Evolutionary conservation across 1,139 yeast species (phyloP), one percentile per base, ranked within the genome.

Genomic region (Kurtzmaniella quercitrusa): DNA sequence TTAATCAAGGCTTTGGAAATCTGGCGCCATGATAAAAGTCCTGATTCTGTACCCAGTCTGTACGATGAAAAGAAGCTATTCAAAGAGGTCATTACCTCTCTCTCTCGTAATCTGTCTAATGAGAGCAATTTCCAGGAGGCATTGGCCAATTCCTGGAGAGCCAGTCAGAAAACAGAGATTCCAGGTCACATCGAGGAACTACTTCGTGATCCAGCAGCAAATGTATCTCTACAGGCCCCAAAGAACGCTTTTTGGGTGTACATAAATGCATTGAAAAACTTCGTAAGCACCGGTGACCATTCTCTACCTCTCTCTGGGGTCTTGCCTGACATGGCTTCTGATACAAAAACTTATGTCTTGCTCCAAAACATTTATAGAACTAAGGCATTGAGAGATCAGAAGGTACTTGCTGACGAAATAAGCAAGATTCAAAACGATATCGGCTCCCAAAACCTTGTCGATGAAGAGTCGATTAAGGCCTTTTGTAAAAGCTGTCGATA

Each of bases 301-400:
- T 56, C 61, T 17, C 63, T 86, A 19, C 97, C 97, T 0, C 65
- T 89, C 2, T 73, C 85, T 2, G 96, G 96, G 0, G 75, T 70
- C 1, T 58, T 91, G 11, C 96, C 96, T 0, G 98, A 91, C 60
- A 91, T 93, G 97, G 85, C 87, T 29, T 79, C 96, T 0, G 82
- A 82, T 51, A 83, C 96, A 0, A 63, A 63, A 12, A 73, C 73
- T 43, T 93, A 85, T 58, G 70, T 84, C 9, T 59, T 56, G 6
- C 62, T 93, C 42, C 86, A 83, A 56, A 59, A 58, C 1, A 54
- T 88, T 14, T 90, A 86, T 57, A 64, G 71, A 17, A 64, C 62
- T 1, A 86, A 85, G 54, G 85, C 89, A 1, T 48, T 53, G 5
- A 41, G 48, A 2, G 96, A 90, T 58, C 66, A 70, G 40, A 46